Evolutionary conservation across 306 rosid genomes (phyloP).

Genomic region (Amphicarpaea edgeworthii): DNA sequence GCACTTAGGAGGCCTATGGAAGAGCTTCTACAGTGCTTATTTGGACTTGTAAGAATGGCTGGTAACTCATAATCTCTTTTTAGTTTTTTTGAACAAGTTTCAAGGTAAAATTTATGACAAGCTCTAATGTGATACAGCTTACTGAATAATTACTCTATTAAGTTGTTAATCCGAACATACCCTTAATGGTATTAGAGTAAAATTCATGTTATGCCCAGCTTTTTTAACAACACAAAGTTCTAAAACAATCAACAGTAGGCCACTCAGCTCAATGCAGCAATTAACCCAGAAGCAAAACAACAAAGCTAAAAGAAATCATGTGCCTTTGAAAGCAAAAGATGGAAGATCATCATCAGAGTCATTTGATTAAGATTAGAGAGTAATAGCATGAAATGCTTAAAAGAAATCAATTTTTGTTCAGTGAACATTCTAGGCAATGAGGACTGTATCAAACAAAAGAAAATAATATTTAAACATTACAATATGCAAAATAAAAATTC

Average conservation of each 20-base stretch:
- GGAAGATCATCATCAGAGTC: constrained; percentile 12
- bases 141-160: not conserved
- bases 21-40: not conserved
- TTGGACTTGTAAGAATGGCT: not conserved
- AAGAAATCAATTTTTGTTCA: constrained; percentile 1
- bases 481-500: constrained; percentile 1
- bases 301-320: constrained; percentile 27
- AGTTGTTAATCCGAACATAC: not conserved
- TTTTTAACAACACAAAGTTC: not conserved
- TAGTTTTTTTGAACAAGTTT: not conserved
- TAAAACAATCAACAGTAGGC: constrained; percentile 10
- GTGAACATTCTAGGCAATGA: constrained; percentile 1
- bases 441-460: not conserved
- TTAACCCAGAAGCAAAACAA: constrained; percentile 31
- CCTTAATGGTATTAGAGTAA: not conserved
- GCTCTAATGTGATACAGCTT: not conserved
- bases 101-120: not conserved
- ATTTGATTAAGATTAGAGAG: constrained; percentile 1
- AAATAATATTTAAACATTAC: constrained; percentile 31
- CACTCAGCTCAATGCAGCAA: not conserved
- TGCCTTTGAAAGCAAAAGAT: constrained; percentile 20
- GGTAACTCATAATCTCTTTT: not conserved
- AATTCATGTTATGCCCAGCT: constrained; percentile 5
- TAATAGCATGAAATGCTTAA: constrained; percentile 1
- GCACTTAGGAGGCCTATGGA: not conserved